Evolutionary conservation across 441 rosid genomes (phyloP), one percentile per base, ranked within the genome.

Genomic region (Manihot esculenta): DNA sequence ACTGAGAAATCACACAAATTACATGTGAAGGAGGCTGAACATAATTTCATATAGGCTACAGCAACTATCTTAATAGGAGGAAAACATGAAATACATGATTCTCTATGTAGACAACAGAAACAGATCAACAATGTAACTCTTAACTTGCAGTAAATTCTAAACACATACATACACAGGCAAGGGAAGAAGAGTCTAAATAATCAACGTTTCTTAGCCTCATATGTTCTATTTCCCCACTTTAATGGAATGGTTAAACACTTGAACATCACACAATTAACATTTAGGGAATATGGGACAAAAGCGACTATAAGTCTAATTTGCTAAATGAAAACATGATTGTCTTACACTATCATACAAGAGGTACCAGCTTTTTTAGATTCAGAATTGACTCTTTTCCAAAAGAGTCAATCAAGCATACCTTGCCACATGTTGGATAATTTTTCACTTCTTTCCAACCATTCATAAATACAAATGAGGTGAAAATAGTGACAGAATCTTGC

Each of bases 401-500:
- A 35, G 55, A 61, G 59, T 3, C 45, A 72, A 14, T 44, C 45
- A 64, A 14, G 9, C 59, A 9, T 84, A 93, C 98, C 97, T 89
- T 87, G 80, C 98, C 98, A 80, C 98, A 93, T 68, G 91, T 81
- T 2, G 98, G 98, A 72, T 97, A 93, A 21, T n/a, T 77, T 87
- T 72, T 91, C 98, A 77, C 98, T 93, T 83, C 98, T 91, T 83
- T 93, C 97, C 94, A 93, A 81, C 98, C 98, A 93, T 72, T 93
- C 97, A 70, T 89, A 93, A 54, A 93, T 93, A 74, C 98, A 93
- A 71, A 94, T 90, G 42, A 93, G 92, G 83, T 93, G 98, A 70
- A 89, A 93, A 84, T 93, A 94, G 83, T 93, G 98, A 53, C 86
- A 82, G 72, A 97, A 93, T 49, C 69, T 76, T 8, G 96, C 83